Evolutionary conservation across 2,329 filamentous ascomycete genomes (phyloP).

Genomic region (Neopestalotiopsis clavispora): DNA sequence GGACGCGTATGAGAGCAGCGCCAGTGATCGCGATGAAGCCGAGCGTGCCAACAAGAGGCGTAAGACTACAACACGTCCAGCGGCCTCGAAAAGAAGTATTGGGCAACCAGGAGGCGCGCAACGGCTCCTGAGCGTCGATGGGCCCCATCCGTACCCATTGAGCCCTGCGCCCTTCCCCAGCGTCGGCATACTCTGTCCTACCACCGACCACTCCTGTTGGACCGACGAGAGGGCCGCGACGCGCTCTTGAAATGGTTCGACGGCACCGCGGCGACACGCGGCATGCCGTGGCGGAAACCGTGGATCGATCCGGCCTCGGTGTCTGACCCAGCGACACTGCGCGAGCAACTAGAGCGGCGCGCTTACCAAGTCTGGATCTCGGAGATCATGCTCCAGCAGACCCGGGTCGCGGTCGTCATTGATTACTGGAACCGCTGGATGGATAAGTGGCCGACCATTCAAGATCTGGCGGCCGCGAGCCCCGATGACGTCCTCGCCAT

Average conservation of each 20-base stretch:
- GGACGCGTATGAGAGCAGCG: conserved; percentile 10
- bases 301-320: conserved; percentile 53
- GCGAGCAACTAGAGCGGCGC: conserved; percentile 51
- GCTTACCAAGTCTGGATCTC: conserved; percentile 72
- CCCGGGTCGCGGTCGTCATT: conserved; percentile 64
- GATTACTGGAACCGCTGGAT: conserved; percentile 70
- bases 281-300: conserved; percentile 64
- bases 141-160: not conserved
- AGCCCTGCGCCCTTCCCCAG: conserved; percentile 28
- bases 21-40: not conserved
- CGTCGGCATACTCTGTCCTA: conserved; percentile 47
- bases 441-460: conserved; percentile 62
- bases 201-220: conserved; percentile 55
- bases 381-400: conserved; percentile 72
- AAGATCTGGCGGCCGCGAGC: conserved; percentile 56
- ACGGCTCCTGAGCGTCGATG: conserved; percentile 27
- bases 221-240: conserved; percentile 38
- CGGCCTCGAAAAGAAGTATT: not conserved
- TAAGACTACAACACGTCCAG: not conserved
- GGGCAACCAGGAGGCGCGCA: conserved; percentile 20
- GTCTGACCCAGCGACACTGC: conserved; percentile 39
- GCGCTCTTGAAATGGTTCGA: conserved; percentile 59
- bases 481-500: conserved; percentile 61
- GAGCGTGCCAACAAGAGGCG: not conserved
- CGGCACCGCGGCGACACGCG: conserved; percentile 47